Base-by-base conservation (phyloP, 345 rosid genomes). In the Camelina sativa region DNA sequence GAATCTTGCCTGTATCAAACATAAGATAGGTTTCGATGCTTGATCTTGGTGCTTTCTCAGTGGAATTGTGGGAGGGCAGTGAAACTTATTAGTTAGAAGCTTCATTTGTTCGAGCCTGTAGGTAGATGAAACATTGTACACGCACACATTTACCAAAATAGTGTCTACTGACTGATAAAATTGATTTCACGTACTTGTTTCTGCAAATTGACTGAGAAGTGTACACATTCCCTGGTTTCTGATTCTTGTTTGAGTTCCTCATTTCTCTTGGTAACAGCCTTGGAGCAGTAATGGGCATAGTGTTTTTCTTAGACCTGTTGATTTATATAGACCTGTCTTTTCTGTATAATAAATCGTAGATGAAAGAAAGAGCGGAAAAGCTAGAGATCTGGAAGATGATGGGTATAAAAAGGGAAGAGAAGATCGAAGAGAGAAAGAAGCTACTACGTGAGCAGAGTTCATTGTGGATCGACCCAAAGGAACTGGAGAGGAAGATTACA, bases 381-480 rank as follows among this genome's bases (percentile, higher is more conserved):
- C 92, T 94, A 53, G 92, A 94, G 76, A 57, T 79, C 46, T 94
- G 97, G 96, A 87, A 81, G 72, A 84, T 82, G 89, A 84, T 77
- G 68, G 91, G 82, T 63, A 56, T 58, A 30, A 10, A 2, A 19
- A 85, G 83, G 65, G 83, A 82, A 70, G 83, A 80, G 46, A 84
- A 86, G 82, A 84, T 83, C 37, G 78, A 81, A 63, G 86, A 74
- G 79, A 78, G 56, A 16, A 40, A 48, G 30, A 86, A 83, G 71
- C 81, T 80, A 56, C 17, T 91, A 62, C 81, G 47, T 28, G 76
- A 72, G 56, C 80, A 79, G 46, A 94, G 97, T 82, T 91, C 95
- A 16, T 0, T 82, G 51, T 94, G 98, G 97, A 68, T 90, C 40
- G 89, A 88, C 11, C 85, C 76, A 47, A 4, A 17, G 7, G 79